A percentile compares a stretch with the other conserved stretches of the same genome.
These are phyloP conservation scores for Endogone sp. DNA, from an alignment of 192 early-diverging fungal species.

Conservation along the genomic window DNA sequence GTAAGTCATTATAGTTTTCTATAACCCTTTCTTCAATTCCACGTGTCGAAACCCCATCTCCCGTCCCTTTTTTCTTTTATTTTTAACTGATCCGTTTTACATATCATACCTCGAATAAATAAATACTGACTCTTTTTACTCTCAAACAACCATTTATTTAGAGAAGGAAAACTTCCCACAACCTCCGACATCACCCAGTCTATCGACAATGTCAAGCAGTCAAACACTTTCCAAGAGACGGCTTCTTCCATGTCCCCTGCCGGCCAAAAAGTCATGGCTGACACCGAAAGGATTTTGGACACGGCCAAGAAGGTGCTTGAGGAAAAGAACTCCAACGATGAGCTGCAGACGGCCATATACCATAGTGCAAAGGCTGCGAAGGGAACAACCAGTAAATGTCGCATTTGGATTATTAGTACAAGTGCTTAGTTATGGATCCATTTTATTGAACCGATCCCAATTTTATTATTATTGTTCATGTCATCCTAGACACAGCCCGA, in stretches of 20 bases:
- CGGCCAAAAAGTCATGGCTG: conserved; percentile 39
- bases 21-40: neutral
- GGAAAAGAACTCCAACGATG: conserved; percentile 41
- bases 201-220: conserved; percentile 33
- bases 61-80: neutral
- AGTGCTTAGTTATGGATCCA: neutral
- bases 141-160: conserved; percentile 1
- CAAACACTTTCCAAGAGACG: conserved; percentile 20
- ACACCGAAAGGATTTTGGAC: conserved; percentile 35
- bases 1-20: neutral
- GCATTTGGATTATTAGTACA: neutral
- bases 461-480: neutral
- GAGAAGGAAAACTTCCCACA: conserved; percentile 42
- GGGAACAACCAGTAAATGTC: conserved; percentile 4
- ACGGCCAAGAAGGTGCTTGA: conserved; percentile 26
- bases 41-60: neutral
- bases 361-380: conserved; percentile 17
- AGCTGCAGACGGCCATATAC: conserved; percentile 40
- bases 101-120: too few relatives aligned
- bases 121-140: too few relatives aligned
- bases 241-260: conserved; percentile 32
- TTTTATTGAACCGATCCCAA: neutral
- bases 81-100: too few relatives aligned
- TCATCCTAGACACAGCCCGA: too few relatives aligned
- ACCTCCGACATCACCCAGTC: conserved; percentile 29